Evolutionary conservation across 1,139 yeast genomes (phyloP).

Genomic region (Saccharomyces pastorianus): DNA sequence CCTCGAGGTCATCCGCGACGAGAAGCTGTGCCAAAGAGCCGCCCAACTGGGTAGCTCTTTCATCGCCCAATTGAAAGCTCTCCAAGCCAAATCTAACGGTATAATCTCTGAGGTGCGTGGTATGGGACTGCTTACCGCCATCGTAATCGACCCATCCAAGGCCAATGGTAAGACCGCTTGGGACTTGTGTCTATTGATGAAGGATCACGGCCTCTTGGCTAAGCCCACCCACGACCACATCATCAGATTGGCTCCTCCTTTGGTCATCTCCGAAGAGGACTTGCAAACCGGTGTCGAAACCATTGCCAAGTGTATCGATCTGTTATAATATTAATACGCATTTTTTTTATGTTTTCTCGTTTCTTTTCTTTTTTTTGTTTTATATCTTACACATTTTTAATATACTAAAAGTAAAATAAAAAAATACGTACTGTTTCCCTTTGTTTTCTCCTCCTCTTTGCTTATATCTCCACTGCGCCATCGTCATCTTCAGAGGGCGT

Average conservation of each 20-base stretch:
- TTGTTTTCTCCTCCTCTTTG: neutral
- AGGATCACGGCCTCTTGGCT: slow-evolving; percentile 81
- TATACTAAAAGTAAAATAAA: neutral
- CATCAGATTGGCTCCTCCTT: slow-evolving; percentile 92
- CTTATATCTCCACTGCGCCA: neutral
- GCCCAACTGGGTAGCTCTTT: slow-evolving; percentile 61
- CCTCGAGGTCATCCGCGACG: slow-evolving; percentile 80
- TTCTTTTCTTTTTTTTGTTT: neutral
- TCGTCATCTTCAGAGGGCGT: slow-evolving; percentile 34
- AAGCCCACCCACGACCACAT: slow-evolving; percentile 96
- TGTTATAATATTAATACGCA: neutral
- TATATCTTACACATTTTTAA: neutral
- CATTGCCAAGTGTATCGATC: slow-evolving; percentile 46
- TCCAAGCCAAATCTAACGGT: slow-evolving; percentile 56
- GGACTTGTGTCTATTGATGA: slow-evolving; percentile 90
- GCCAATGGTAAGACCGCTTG: slow-evolving; percentile 91
- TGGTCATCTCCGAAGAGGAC: slow-evolving; percentile 84
- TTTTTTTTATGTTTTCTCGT: neutral
- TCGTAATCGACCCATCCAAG: slow-evolving; percentile 78
- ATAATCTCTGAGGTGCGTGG: slow-evolving; percentile 89
- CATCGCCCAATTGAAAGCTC: slow-evolving; percentile 54
- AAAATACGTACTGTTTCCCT: neutral
- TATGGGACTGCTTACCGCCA: slow-evolving; percentile 79
- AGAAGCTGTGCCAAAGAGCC: slow-evolving; percentile 76
- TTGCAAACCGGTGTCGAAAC: slow-evolving; percentile 70